Base-by-base conservation (phyloP, 1,284 basidiomycete species). In the Naganishia sp. region DNA sequence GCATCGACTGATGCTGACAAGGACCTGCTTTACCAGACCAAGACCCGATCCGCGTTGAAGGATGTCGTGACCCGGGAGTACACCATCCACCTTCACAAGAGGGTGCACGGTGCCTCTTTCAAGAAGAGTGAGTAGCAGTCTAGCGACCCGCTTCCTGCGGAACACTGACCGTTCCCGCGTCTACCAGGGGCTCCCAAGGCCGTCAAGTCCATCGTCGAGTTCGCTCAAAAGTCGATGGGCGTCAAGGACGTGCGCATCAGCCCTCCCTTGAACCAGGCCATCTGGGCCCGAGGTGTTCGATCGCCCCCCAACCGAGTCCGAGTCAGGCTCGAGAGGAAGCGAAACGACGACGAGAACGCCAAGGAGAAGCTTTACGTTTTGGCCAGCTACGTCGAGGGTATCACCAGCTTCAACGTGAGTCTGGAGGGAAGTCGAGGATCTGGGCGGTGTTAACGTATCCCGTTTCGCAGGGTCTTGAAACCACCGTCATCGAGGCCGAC, bases 351-450 rank as follows among this genome's bases (percentile, higher is more conserved):
- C 75, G 93, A 96, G 84, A 90, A 88, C 75, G 92, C 93, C 70
- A 95, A 94, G 84, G 94, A 97, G 85, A 96, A 95, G 84, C 88
- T 97, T 67, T 96, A 85, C 86, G 94, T 92, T 60, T 90, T 93
- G 78, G 94, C 90, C 70, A 86, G 86, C 69, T 86, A 90, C 77
- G 88, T 96, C 70, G 84, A 86, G 57, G 90, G 91, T 63, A 80
- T 84, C 54, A 84, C 89, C 69, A 77, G 74, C 63, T 94, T 93
- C 88, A 94, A 94, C 88, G 91, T 87, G 67, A 67, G 86, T 77
- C 23, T 16, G 4, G 44, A 16, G 63, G 31, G 36, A 18, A 42
- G 7, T 18, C 16, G 43, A 33, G 33, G 50, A 43, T 21, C 21
- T 23, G 11, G 13, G 16, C 10, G 42, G 39, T 21, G 13, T 42